These are phyloP conservation scores for Melampsora occidentalis DNA, from an alignment of 1,284 basidiomycete genomes.

Conservation along the genomic window DNA sequence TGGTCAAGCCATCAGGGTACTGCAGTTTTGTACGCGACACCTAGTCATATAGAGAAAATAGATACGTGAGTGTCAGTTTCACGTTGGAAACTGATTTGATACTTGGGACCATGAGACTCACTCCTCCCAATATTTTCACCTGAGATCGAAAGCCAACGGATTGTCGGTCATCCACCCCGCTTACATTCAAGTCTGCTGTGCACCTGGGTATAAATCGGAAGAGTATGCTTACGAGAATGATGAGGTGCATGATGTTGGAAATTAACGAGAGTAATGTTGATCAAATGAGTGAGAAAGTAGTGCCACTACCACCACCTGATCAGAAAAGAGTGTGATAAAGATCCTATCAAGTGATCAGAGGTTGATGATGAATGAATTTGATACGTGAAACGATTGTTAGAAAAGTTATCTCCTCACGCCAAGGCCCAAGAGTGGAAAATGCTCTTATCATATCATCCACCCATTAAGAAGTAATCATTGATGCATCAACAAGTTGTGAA, in stretches of 20 bases:
- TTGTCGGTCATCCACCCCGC: background rate
- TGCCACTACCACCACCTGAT: background rate
- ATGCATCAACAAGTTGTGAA: no score
- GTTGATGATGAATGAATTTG: no score
- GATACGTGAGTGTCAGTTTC: background rate
- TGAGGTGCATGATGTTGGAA: background rate
- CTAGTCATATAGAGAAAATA: background rate
- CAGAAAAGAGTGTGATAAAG: no score
- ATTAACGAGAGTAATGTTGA: background rate
- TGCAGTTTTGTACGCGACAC: background rate
- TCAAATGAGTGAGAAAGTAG: background rate
- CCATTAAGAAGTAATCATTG: no score
- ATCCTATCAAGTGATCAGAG: no score
- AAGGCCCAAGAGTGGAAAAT: no score
- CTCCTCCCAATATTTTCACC: background rate
- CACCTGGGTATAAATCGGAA: background rate
- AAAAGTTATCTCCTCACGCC: no score
- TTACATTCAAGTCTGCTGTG: background rate
- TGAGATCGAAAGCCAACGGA: background rate
- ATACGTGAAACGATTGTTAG: no score
- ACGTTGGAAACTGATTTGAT: background rate
- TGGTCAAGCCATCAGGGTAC: background rate
- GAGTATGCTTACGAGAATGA: background rate
- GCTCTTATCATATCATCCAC: no score
- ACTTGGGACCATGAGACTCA: background rate